phyloP scores from a whole-genome alignment of 768 basidiomycete genomes.

The Leccinum variicolor region DNA sequence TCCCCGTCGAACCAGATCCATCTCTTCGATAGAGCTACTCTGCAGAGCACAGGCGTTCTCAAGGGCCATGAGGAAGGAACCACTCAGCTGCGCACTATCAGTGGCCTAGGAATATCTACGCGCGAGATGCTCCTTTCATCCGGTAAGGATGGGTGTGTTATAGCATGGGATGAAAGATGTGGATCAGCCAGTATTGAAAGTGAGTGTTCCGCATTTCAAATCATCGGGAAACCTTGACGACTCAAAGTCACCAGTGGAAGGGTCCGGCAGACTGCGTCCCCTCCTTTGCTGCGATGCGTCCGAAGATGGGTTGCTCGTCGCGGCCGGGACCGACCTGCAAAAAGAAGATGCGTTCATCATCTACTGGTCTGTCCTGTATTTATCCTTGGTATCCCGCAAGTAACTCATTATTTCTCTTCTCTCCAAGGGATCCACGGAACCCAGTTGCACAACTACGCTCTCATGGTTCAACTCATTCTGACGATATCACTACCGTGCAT shows the following conservation, averaged over 20 bases:
- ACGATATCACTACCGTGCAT: slow-evolving; percentile 80
- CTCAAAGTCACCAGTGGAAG: slow-evolving; percentile 49
- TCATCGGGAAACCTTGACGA: slow-evolving; percentile 28
- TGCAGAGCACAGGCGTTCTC: slow-evolving; percentile 46
- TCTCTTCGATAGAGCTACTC: slow-evolving; percentile 58
- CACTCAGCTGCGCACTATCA: slow-evolving; percentile 49
- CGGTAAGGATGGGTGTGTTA: slow-evolving; percentile 69
- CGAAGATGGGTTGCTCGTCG: slow-evolving; percentile 65
- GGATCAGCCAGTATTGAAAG: slow-evolving; percentile 52
- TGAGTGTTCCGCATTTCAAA: slow-evolving; percentile 34
- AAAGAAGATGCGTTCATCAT: slow-evolving; percentile 79
- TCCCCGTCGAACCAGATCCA: slow-evolving; percentile 62
- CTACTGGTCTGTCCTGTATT: slow-evolving; percentile 60
- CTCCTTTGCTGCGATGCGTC: slow-evolving; percentile 72
- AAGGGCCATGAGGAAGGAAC: slow-evolving; percentile 57
- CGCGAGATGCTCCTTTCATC: slow-evolving; percentile 55
- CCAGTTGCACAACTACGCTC: slow-evolving; percentile 63
- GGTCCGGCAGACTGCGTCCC: slow-evolving; percentile 38
- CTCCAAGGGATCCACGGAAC: slow-evolving; percentile 78
- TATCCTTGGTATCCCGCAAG: background rate
- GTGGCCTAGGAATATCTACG: slow-evolving; percentile 38
- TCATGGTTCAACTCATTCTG: slow-evolving; percentile 89
- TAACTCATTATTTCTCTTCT: background rate
- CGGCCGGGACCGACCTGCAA: slow-evolving; percentile 78
- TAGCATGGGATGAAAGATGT: slow-evolving; percentile 72